These are phyloP conservation scores for Talaromyces sp. DNA, from an alignment of 2,329 filamentous ascomycete species.

Conservation along the genomic window DNA sequence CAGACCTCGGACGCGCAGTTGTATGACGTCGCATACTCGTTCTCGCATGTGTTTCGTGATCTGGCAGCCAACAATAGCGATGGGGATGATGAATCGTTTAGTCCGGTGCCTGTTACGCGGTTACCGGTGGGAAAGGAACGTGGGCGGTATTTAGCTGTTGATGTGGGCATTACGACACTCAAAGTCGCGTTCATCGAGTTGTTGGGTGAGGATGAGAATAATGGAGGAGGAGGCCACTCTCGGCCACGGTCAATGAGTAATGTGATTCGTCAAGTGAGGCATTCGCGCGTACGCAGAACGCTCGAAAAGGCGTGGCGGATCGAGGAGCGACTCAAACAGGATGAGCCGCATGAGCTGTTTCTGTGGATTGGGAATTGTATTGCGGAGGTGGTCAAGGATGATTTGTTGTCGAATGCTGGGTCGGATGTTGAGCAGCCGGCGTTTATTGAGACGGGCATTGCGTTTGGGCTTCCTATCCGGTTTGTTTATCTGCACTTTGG, in stretches of 20 bases:
- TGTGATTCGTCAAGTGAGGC: slow-evolving; percentile 17
- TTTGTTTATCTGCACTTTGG: background rate
- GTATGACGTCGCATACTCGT: slow-evolving; percentile 19
- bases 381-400: slow-evolving; percentile 21
- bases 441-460: slow-evolving; percentile 21
- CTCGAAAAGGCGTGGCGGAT: slow-evolving; percentile 21
- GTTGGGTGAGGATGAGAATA: slow-evolving; percentile 13
- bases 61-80: slow-evolving; percentile 10
- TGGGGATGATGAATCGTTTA: slow-evolving; percentile 12
- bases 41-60: slow-evolving; percentile 18
- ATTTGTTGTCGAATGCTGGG: slow-evolving; percentile 17
- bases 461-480: slow-evolving; percentile 20
- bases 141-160: slow-evolving; percentile 19
- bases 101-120: slow-evolving; percentile 18
- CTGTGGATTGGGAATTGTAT: slow-evolving; percentile 22
- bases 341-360: slow-evolving; percentile 21
- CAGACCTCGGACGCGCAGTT: slow-evolving; percentile 14
- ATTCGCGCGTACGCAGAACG: slow-evolving; percentile 16
- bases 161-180: slow-evolving; percentile 20
- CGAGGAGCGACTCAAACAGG: slow-evolving; percentile 19
- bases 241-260: slow-evolving; percentile 16
- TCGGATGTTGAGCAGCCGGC: slow-evolving; percentile 11
- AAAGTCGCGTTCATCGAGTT: slow-evolving; percentile 21
- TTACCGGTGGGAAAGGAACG: slow-evolving; percentile 18
- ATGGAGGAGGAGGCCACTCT: too few species aligned